Base-by-base conservation (phyloP, 2,329 filamentous ascomycete species). In the Fusarium pininemorale region DNA sequence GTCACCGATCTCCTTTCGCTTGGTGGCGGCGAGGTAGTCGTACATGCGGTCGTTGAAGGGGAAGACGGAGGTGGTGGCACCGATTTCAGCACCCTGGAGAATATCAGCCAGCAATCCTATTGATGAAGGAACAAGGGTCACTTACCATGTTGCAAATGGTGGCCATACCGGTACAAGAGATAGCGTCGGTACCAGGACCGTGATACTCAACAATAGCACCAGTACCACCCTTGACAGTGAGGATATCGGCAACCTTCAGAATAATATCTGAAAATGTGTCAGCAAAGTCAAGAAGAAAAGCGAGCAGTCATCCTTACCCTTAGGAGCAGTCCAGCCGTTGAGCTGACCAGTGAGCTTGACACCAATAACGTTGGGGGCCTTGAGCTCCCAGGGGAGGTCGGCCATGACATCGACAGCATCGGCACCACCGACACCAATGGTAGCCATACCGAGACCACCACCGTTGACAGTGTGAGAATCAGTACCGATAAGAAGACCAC, bases 391-490 rank as follows among this genome's bases (percentile, higher is more conserved):
- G 70, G 96, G 96, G 77, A 98, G 91, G 85, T 94, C 93, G 80
- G 95, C 95, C 94, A 99, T 98, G 80, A 98, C 96, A 85, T 99
- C 96, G 80, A 98, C 96, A 68, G 96, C 96, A 86, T 98, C 96
- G 81, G 96, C 96, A 90, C 96, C 96, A 87, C 96, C 96, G 74
- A 98, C 96, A 91, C 95, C 96, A 82, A 98, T 98, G 69, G 94
- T 94, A 80, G 90, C 91, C 92, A 97, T 97, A 83, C 95, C 95
- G 67, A 98, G 92, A 90, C 96, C 96, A 89, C 96, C 96, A 81
- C 91, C 96, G 83, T 99, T 99, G 81, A 96, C 96, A 69, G 96
- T 98, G 88, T 99, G 96, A 66, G 95, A 98, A 85, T 98, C 96
- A 78, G 96, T 98, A 84, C 96, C 96, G 82, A 98, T 98, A 82